Evolutionary conservation across 2,329 filamentous ascomycete species (phyloP).

Genomic region (Fusarium palustre): DNA sequence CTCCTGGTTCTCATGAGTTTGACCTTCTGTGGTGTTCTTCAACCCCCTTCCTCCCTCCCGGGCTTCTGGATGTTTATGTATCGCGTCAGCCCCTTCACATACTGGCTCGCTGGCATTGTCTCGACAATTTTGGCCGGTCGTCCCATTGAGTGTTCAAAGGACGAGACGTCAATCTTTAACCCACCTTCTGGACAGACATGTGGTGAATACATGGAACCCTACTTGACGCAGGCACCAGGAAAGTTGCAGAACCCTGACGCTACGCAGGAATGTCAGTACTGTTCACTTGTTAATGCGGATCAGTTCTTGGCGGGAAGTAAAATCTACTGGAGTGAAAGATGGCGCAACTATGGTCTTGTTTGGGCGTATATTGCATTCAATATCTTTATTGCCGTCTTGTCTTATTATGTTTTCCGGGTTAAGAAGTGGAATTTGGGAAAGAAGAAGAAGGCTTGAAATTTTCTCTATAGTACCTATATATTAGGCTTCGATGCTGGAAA

Average conservation of each 20-base stretch:
- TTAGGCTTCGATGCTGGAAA: no score
- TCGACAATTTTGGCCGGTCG: slow-evolving; percentile 30
- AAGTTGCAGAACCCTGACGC: slow-evolving; percentile 33
- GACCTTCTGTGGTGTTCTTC: slow-evolving; percentile 63
- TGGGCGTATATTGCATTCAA: slow-evolving; percentile 38
- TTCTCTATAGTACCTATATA: not conserved
- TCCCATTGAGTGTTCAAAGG: slow-evolving; percentile 58
- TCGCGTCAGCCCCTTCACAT: slow-evolving; percentile 72
- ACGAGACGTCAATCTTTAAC: slow-evolving; percentile 72
- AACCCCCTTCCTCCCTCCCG: slow-evolving; percentile 65
- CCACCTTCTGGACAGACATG: slow-evolving; percentile 61
- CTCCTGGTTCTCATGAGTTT: slow-evolving; percentile 57
- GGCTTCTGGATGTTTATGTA: slow-evolving; percentile 81
- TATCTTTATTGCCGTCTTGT: slow-evolving; percentile 24
- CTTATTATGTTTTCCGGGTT: slow-evolving; percentile 37
- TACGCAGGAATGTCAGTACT: slow-evolving; percentile 21
- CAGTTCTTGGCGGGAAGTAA: slow-evolving; percentile 34
- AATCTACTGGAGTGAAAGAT: slow-evolving; percentile 34
- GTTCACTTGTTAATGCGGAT: slow-evolving; percentile 22
- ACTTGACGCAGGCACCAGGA: slow-evolving; percentile 52
- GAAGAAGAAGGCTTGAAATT: slow-evolving; percentile 28
- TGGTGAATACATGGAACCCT: slow-evolving; percentile 66
- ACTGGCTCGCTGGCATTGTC: slow-evolving; percentile 70
- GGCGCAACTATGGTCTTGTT: slow-evolving; percentile 34
- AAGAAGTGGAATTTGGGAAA: slow-evolving; percentile 40